Evolutionary conservation across 1,139 yeast species (phyloP).

Genomic region (Kodamaea alishanica): DNA sequence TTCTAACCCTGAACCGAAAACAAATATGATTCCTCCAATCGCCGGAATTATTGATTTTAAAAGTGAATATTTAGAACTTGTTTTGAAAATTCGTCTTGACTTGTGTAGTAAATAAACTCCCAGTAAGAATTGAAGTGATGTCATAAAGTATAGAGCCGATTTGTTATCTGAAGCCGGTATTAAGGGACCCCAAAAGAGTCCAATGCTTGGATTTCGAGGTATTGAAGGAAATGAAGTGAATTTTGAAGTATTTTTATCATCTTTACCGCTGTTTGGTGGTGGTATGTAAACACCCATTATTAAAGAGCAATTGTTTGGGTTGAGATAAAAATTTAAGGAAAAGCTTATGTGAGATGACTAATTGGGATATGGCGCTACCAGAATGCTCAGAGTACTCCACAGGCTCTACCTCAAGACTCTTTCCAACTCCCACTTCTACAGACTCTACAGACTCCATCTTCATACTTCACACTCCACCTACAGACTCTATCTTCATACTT

Average conservation of each 20-base stretch:
- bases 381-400: no score
- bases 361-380: no score
- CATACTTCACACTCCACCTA: no score
- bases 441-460: no score
- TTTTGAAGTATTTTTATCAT: slow-evolving; percentile 1
- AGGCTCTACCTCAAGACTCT: no score
- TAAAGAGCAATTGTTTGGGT: neutral
- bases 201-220: slow-evolving; percentile 51
- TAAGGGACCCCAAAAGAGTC: slow-evolving; percentile 60
- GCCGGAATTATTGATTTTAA: slow-evolving; percentile 13
- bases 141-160: slow-evolving; percentile 45
- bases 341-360: neutral
- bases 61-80: slow-evolving; percentile 9
- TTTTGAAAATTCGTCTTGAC: slow-evolving; percentile 21
- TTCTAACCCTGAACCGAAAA: slow-evolving; percentile 46
- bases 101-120: slow-evolving; percentile 34
- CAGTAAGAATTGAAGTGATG: slow-evolving; percentile 44
- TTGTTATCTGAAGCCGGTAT: slow-evolving; percentile 61
- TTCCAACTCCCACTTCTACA: no score
- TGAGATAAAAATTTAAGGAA: neutral
- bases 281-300: slow-evolving; percentile 19
- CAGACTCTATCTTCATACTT: no score
- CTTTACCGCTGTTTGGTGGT: slow-evolving; percentile 19
- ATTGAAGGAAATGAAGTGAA: slow-evolving; percentile 13
- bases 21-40: slow-evolving; percentile 22